Evolutionary conservation across 192 early-diverging fungal species (phyloP).

Genomic region (Neocallimastix lanati): DNA sequence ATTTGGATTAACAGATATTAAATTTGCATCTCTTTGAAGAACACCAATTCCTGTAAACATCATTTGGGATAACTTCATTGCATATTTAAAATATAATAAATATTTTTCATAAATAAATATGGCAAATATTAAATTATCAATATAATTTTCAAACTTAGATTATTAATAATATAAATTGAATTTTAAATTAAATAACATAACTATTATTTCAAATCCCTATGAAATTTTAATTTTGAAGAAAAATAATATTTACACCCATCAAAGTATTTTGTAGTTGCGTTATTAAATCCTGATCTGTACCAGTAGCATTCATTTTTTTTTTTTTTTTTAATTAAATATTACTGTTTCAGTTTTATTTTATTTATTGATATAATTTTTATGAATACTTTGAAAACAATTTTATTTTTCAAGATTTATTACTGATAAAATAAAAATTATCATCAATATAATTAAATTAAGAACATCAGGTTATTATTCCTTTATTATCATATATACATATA

Average conservation of each 20-base stretch:
- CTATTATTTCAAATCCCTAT: background rate
- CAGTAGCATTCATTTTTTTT: background rate
- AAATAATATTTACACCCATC: background rate
- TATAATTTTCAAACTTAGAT: background rate
- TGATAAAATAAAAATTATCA: too few relatives aligned
- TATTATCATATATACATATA: too few relatives aligned
- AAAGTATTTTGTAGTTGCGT: background rate
- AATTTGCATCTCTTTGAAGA: slow-evolving; percentile 21
- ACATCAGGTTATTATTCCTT: too few relatives aligned
- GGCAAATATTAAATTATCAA: too few relatives aligned
- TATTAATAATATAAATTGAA: background rate
- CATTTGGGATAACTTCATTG: slow-evolving; percentile 10
- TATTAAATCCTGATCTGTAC: background rate
- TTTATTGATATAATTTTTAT: too few relatives aligned
- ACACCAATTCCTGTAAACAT: slow-evolving; percentile 17
- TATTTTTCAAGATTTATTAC: too few relatives aligned
- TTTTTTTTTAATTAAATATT: too few relatives aligned
- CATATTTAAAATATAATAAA: background rate
- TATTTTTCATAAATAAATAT: background rate
- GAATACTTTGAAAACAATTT: too few relatives aligned
- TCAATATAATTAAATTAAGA: too few relatives aligned
- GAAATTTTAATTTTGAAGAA: too few relatives aligned
- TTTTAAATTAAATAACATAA: background rate
- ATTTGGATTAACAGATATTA: slow-evolving; percentile 6
- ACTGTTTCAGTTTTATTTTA: too few relatives aligned